Evolutionary conservation across 2,329 filamentous ascomycete species (phyloP), one percentile per base, ranked within the genome.

Genomic region (Ustulina deusta): DNA sequence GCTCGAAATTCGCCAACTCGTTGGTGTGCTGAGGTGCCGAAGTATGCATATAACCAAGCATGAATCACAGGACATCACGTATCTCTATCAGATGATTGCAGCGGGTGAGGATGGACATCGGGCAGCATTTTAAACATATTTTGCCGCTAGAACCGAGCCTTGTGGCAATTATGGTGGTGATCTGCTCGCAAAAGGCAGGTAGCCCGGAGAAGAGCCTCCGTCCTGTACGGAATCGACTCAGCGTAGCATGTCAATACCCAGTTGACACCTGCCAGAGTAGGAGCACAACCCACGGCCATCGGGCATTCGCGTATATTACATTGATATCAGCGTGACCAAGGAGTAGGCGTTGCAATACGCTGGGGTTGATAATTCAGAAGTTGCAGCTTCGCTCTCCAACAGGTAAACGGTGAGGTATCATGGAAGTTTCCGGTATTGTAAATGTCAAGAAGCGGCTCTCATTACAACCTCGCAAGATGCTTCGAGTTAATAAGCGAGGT

Each of bases 11-110:
- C 34, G 25, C 36, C 22, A 2, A 2, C 36, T 32, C 25, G 54
- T 42, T 17, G 22, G 54, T 29, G 54, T 22, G 36, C 3, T 56
- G 9, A 56, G 36, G 25, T 56, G 54, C 54, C 54, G 54, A 56
- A 42, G 20, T 17, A n/a, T n/a, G 22, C 54, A 44, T 40, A 44
- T 56, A 20, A 36, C 29, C 20, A 38, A 32, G 25, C 54, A 56
- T 27, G 17, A 42, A 25, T 42, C 29, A 27, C 52, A 56, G 20
- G 13, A 25, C n/a, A 42, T 34, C 34, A 56, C 54, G n/a, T n/a
- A 38, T 42, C 25, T n/a, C 6, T 15, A 56, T 56, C 29, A 54
- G 22, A 6, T 20, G 10, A 38, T 32, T 38, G 32, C n/a, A 22
- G 11, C 38, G 36, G n/a, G 54, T 42, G 13, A 32, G 7, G 20